Percentiles rank a stretch among this genome's conserved stretches.
Evolutionary conservation across 202 grass and related monocot species (phyloP).

Genomic region (Digitaria exilis): DNA sequence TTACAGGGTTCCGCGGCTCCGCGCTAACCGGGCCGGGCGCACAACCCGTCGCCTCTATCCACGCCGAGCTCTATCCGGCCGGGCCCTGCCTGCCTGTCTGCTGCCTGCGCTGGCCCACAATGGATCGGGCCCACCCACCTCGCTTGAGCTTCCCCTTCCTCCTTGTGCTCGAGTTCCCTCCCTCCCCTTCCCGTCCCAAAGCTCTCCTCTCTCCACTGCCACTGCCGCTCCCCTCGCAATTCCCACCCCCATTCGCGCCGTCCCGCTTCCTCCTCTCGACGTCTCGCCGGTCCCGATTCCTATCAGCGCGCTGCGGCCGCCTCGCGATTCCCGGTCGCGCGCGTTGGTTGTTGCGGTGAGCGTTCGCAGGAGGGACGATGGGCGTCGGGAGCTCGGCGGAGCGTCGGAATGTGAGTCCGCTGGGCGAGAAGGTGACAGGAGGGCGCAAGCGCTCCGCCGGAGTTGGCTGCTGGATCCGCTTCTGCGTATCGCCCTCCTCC

Average conservation of each 20-base stretch:
- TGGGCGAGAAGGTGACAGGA: neutral
- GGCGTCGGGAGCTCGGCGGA: constrained; percentile 41
- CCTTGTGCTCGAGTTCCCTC: neutral
- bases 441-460: constrained; percentile 19
- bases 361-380: neutral
- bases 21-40: too few relatives aligned
- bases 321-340: constrained; percentile 1
- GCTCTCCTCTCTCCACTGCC: constrained; percentile 9
- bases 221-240: neutral
- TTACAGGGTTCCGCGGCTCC: too few relatives aligned
- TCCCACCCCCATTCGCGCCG: neutral
- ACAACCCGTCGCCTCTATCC: neutral
- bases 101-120: neutral
- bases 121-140: neutral
- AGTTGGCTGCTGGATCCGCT: constrained; percentile 58
- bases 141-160: neutral
- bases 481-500: constrained; percentile 20
- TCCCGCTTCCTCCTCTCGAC: neutral
- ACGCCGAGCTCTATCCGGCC: too few relatives aligned
- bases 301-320: neutral
- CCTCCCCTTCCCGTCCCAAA: neutral
- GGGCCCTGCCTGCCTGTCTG: constrained; percentile 6
- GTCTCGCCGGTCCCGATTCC: neutral
- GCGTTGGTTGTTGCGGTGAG: neutral
- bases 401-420: constrained; percentile 28